These are phyloP conservation scores for Kluyveromyces sp. DNA, from an alignment of 1,139 yeast genomes.

Conservation along the genomic window DNA sequence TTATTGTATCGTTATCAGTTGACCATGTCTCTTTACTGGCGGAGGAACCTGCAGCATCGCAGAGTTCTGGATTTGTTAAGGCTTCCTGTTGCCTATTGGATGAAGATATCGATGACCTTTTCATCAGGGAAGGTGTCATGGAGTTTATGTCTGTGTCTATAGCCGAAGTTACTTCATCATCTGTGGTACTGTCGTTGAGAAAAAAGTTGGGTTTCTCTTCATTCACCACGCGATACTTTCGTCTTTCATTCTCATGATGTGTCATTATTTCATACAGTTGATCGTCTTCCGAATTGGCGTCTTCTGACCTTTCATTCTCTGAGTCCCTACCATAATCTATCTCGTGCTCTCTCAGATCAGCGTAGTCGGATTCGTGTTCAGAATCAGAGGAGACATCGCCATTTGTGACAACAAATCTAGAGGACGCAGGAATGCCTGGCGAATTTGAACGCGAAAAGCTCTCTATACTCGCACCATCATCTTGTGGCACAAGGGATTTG, in stretches of 20 bases:
- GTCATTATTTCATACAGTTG: neutral
- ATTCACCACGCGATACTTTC: slow-evolving; percentile 28
- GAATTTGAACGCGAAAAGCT: neutral
- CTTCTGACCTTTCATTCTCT: neutral
- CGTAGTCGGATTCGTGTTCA: neutral
- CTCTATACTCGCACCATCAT: neutral
- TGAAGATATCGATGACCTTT: slow-evolving; percentile 2
- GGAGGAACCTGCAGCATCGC: neutral
- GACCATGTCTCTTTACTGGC: neutral
- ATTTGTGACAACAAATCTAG: slow-evolving; percentile 1
- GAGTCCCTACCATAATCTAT: neutral
- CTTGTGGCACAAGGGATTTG: neutral
- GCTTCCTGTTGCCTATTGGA: neutral
- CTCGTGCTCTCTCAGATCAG: neutral
- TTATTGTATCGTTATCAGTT: neutral
- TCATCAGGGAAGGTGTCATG: neutral
- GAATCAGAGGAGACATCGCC: neutral
- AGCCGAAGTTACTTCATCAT: slow-evolving; percentile 12
- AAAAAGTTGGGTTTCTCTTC: slow-evolving; percentile 27
- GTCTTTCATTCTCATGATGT: neutral
- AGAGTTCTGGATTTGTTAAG: neutral
- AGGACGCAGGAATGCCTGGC: neutral
- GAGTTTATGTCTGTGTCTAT: slow-evolving; percentile 5
- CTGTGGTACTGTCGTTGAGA: slow-evolving; percentile 18
- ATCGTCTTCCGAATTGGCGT: neutral